Evolutionary conservation across 345 rosid species (phyloP), one percentile per base, ranked within the genome.

Genomic region (Noccaea caerulescens): DNA sequence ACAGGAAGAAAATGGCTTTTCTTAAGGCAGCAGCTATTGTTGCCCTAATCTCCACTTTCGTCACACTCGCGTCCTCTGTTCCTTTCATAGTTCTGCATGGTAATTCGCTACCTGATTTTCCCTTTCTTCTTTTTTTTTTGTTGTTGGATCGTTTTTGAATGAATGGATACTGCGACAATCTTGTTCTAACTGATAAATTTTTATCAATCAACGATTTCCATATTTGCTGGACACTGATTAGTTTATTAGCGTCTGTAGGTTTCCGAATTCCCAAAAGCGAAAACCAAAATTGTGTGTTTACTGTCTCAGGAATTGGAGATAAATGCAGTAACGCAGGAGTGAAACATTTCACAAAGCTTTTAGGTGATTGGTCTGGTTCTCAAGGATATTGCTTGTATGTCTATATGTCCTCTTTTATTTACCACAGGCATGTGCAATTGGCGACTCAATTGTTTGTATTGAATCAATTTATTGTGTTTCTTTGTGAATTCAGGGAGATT

Each of bases 301-400:
- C 8, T 10, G 51, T 50, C 13, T 20, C 82, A 93, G 98, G 97
- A 46, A 83, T 93, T 77, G 68, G 92, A 10, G 96, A 93, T 72
- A 80, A 83, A 66, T 90, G 98, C 82, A 80, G 80, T 53, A 80
- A 75, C 49, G 9, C 23, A 34, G 97, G 97, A 69, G 76, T 88
- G 43, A 51, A 75, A 32, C 82, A 47, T 1, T 90, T 90, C 80
- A 87, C 87, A 7, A 79, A 88, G 79, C 85, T 80, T 49, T 76
- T 88, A 79, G 83, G 89, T 85, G 71, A 77, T 57, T 86, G 96
- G 96, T 88, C 98, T 34, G 81, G 75, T 37, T 82, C 90, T 68
- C 84, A 79, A 77, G 96, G 97, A 76, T 82, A 87, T 54, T 93
- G 98, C 87, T n/a, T 93, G 98, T 93, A 88, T 58, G 90, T 67